Conservation (phyloP, 2,329 filamentous ascomycete genomes). For the Torrubiella hemipterigena region DNA sequence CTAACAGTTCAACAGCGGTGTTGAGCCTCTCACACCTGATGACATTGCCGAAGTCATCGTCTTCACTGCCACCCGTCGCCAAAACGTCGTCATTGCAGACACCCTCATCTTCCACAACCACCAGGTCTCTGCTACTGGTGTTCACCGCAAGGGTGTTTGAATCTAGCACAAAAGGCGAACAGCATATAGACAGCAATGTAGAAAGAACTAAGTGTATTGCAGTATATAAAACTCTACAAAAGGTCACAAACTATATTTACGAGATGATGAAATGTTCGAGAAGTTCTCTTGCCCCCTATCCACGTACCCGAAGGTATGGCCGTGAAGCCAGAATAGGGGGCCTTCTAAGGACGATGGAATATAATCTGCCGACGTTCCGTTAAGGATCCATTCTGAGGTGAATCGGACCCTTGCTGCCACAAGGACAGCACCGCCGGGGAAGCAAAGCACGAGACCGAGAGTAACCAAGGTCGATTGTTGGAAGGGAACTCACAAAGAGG, state of each 20-base stretch:
- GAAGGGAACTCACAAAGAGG: constrained; percentile 8
- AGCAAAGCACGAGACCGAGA: too few species aligned
- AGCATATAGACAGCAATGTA: constrained; percentile 4
- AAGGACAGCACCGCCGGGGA: constrained; percentile 62
- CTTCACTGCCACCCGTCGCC: constrained; percentile 68
- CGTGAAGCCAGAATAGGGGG: constrained; percentile 16
- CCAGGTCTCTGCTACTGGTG: constrained; percentile 50
- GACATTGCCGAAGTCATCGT: constrained; percentile 88
- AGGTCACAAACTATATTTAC: constrained; percentile 1
- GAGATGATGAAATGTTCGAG: constrained; percentile 20
- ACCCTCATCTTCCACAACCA: constrained; percentile 80
- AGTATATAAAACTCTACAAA: neutral
- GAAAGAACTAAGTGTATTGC: neutral
- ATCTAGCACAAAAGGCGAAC: constrained; percentile 1
- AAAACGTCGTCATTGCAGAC: constrained; percentile 87
- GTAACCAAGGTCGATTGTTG: too few species aligned
- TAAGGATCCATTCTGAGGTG: constrained; percentile 59
- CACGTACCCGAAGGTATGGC: constrained; percentile 16
- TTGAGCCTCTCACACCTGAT: constrained; percentile 74
- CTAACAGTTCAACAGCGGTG: constrained; percentile 36
- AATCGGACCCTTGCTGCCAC: constrained; percentile 61
- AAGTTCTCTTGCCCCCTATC: constrained; percentile 28
- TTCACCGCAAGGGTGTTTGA: neutral
- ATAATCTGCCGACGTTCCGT: constrained; percentile 71
- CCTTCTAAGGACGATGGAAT: constrained; percentile 25